Evolutionary conservation across 202 grass and related monocot genomes (phyloP).

Genomic region (Panicum hallii): DNA sequence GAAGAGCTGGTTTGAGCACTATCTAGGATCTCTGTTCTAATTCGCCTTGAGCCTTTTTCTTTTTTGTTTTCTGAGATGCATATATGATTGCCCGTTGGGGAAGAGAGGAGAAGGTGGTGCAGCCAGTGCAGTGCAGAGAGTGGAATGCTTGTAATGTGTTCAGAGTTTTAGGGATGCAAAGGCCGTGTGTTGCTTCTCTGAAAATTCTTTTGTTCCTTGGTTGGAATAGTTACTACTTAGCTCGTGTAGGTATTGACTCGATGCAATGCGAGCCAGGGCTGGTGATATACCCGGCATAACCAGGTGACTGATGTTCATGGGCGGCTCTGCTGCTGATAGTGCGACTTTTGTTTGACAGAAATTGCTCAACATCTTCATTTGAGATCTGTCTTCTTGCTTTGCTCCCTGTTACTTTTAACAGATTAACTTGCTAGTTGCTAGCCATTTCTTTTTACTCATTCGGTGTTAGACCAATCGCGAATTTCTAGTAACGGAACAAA

Average conservation of each 20-base stretch:
- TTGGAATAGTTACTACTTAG: conserved; percentile 32
- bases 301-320: conserved; percentile 33
- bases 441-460: neutral
- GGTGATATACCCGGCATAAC: neutral
- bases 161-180: conserved; percentile 41
- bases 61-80: conserved; percentile 51
- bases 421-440: neutral
- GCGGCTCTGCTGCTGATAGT: conserved; percentile 34
- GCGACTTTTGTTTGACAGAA: conserved; percentile 8
- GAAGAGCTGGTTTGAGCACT: conserved; percentile 71
- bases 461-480: neutral
- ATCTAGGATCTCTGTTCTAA: conserved; percentile 3
- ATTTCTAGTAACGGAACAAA: neutral
- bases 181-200: conserved; percentile 45
- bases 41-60: conserved; percentile 22
- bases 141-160: conserved; percentile 49
- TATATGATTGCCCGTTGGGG: conserved; percentile 50
- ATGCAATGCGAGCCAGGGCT: conserved; percentile 22
- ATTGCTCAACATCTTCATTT: neutral
- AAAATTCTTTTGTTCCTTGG: conserved; percentile 43
- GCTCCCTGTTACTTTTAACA: neutral
- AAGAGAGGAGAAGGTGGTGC: conserved; percentile 20
- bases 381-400: neutral
- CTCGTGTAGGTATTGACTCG: conserved; percentile 32
- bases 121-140: neutral